Evolutionary conservation across 306 rosid genomes (phyloP).

Genomic region (Neltuma alba): DNA sequence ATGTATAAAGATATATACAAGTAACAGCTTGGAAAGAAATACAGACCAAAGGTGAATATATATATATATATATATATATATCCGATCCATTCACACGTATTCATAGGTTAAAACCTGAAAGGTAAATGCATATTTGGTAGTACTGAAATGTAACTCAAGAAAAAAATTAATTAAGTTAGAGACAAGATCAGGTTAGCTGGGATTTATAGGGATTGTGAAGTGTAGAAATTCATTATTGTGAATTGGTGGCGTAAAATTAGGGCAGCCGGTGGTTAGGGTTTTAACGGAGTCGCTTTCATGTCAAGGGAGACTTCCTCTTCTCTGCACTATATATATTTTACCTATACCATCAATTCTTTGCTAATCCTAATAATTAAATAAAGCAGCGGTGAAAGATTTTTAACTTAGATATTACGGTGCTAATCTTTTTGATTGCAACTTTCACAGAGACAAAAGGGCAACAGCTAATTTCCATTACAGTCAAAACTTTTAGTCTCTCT

Average conservation of each 20-base stretch:
- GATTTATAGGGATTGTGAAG: background rate
- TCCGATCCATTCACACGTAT: background rate
- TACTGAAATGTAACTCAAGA: background rate
- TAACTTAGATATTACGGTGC: background rate
- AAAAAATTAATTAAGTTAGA: background rate
- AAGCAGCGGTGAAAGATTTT: background rate
- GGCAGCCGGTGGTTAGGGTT: conserved; percentile 5
- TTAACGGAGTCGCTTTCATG: conserved; percentile 12
- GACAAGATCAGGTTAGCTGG: background rate
- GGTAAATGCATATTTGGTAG: background rate
- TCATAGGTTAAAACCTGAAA: background rate
- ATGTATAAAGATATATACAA: no score
- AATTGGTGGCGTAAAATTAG: conserved; percentile 16
- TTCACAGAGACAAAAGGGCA: conserved; percentile 22
- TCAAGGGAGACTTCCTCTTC: conserved; percentile 17
- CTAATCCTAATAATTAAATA: background rate
- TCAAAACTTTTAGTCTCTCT: conserved; percentile 6
- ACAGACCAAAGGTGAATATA: background rate
- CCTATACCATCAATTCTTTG: background rate
- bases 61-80: no score
- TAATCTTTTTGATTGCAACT: conserved; percentile 3
- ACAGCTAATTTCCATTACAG: conserved; percentile 49
- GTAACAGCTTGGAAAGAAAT: no score
- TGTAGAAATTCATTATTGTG: background rate
- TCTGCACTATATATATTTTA: background rate